Conservation (phyloP, 352 stramenopile genomes). For the Phytophthora pisi region DNA sequence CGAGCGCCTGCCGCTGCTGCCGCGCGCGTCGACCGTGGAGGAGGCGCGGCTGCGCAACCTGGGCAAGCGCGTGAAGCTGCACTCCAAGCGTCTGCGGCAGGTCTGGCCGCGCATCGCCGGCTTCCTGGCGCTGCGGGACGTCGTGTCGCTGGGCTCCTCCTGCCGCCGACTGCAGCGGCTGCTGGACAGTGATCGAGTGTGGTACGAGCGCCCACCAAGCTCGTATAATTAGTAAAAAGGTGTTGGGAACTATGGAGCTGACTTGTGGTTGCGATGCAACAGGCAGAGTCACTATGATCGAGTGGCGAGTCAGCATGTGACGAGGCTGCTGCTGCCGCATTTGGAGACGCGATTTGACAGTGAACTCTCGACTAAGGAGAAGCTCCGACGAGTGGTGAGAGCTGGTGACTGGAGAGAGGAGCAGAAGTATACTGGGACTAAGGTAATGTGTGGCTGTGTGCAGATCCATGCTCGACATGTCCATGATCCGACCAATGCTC, state of each 20-base stretch:
- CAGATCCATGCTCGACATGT: conserved; percentile 52
- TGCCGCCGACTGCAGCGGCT: conserved; percentile 49
- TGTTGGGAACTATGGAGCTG: neutral
- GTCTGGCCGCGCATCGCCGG: conserved; percentile 44
- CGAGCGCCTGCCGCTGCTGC: conserved; percentile 29
- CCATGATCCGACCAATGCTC: conserved; percentile 53
- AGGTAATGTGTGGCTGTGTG: neutral
- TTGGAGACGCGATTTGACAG: conserved; percentile 19
- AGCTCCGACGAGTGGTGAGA: conserved; percentile 50
- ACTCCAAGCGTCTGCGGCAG: conserved; percentile 61
- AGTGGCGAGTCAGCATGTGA: conserved; percentile 37
- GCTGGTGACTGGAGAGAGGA: neutral
- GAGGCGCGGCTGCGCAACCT: conserved; percentile 50
- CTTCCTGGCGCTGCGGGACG: conserved; percentile 46
- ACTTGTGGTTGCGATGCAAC: neutral
- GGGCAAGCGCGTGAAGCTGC: conserved; percentile 57
- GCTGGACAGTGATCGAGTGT: conserved; percentile 49
- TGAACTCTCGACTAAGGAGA: conserved; percentile 31
- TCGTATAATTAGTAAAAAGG: neutral
- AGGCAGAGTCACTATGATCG: conserved; percentile 46
- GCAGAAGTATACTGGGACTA: neutral
- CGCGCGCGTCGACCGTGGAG: conserved; percentile 38
- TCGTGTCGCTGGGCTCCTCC: conserved; percentile 40
- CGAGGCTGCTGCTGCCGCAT: conserved; percentile 41
- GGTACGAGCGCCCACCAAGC: conserved; percentile 24